Base-by-base conservation (phyloP, 176 grass and related monocot species). In the Oropetium thomaeum region DNA sequence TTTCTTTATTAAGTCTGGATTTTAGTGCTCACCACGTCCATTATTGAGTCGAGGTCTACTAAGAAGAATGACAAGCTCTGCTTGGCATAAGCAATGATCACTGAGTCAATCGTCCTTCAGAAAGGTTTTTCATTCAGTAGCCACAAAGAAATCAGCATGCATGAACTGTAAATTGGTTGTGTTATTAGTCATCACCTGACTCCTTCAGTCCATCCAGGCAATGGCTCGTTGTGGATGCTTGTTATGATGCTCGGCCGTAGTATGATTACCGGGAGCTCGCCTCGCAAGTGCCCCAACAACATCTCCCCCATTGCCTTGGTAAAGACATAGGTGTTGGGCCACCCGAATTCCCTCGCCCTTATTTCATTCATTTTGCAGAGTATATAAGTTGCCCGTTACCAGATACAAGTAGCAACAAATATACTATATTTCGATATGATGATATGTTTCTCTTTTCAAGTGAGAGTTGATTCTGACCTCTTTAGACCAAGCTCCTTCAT, bases 261-360 rank as follows among this genome's bases (percentile, higher is more conserved):
- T 16, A 90, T 88, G 17, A 93, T 79, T 16, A 93, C 74, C 0
- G 91, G 82, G 51, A 90, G 10, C 14, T 90, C 70, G 23, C 78
- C 79, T 66, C 88, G 58, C 14, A 90, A 38, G 25, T 83, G 78
- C 5, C 88, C 82, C 32, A 90, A 64, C 38, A 90, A 10, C 91
- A 93, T 93, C 73, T 90, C 91, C 19, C 84, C 91, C 87, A 90
- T 87, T 23, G 91, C 91, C 64, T 93, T 93, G 71, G 87, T 93
- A 74, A 82, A 90, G 1, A 93, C 87, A 55, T 93, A 93, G 26
- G 91, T 93, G 52, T 93, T 93, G 40, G 87, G 84, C 91, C 91
- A 93, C 32, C 91, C 91, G 20, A 76, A 93, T 19, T 77, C 47
- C 37, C 81, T 79, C 22, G 91, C 87, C 52, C 91, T 93, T n/a